A percentile compares a stretch with the other conserved stretches of the same genome.
These are phyloP conservation scores for Gypsophila paniculata DNA, from an alignment of 179 eudicot genomes.

Conservation along the genomic window DNA sequence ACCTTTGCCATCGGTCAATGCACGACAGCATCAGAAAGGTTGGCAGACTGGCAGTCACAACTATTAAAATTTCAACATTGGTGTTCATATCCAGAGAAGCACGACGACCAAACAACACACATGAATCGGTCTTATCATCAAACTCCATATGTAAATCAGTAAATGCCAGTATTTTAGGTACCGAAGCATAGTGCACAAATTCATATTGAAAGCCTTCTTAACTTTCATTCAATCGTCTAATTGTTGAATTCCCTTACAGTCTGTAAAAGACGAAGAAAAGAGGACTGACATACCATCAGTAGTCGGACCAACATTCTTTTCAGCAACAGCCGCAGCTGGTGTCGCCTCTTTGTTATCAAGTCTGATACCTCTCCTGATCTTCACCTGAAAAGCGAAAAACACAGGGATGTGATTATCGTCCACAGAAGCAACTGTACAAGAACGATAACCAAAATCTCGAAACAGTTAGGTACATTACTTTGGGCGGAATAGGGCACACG, in stretches of 20 bases:
- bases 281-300: conserved; percentile 28
- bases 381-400: conserved; percentile 16
- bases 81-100: neutral
- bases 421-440: neutral
- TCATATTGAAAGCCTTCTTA: neutral
- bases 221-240: neutral
- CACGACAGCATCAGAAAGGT: neutral
- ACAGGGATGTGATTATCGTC: neutral
- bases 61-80: neutral
- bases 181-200: neutral
- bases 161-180: neutral
- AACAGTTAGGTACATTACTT: conserved; percentile 15
- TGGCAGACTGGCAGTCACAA: neutral
- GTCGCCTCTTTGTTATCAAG: conserved; percentile 24
- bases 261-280: neutral
- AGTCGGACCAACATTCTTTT: conserved; percentile 22
- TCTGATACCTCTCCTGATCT: conserved; percentile 27
- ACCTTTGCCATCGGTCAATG: neutral
- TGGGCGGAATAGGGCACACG: conserved; percentile 16
- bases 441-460: neutral
- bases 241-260: neutral
- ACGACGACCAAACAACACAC: neutral
- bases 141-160: neutral
- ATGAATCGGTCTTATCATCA: no score
- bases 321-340: conserved; percentile 14